Percentiles rank a stretch among this genome's conserved stretches.
These are phyloP conservation scores for Discostella stelligera DNA, from an alignment of 352 stramenopile genomes.

Conservation along the genomic window DNA sequence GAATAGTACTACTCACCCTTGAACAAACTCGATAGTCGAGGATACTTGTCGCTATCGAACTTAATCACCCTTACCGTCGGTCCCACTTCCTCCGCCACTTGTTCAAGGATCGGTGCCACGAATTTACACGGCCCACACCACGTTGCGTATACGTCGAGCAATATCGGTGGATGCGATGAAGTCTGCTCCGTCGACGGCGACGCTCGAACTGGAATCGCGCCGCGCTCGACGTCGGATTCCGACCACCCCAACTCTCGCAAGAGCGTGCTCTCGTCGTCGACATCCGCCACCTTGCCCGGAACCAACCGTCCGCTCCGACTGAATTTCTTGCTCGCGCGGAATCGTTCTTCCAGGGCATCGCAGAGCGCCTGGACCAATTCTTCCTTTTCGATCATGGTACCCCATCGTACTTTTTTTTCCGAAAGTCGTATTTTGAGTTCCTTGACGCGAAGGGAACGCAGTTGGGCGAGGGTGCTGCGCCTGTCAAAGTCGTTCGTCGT, in stretches of 20 bases:
- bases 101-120: slow-evolving; percentile 66
- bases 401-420: slow-evolving; percentile 65
- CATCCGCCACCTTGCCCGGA: slow-evolving; percentile 55
- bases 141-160: slow-evolving; percentile 80
- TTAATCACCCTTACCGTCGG: slow-evolving; percentile 67
- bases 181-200: not conserved
- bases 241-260: slow-evolving; percentile 55
- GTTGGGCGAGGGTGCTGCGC: slow-evolving; percentile 39
- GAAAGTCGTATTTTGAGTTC: slow-evolving; percentile 62
- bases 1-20: slow-evolving; percentile 12
- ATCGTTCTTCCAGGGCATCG: slow-evolving; percentile 46
- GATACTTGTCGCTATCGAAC: slow-evolving; percentile 76
- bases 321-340: slow-evolving; percentile 43
- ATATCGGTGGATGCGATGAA: slow-evolving; percentile 29
- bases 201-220: not conserved
- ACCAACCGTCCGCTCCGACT: slow-evolving; percentile 54
- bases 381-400: slow-evolving; percentile 76
- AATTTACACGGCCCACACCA: slow-evolving; percentile 82
- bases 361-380: slow-evolving; percentile 74
- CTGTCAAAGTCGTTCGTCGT: slow-evolving; percentile 30
- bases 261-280: slow-evolving; percentile 53
- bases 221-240: slow-evolving; percentile 18
- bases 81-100: slow-evolving; percentile 58
- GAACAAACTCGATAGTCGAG: slow-evolving; percentile 44
- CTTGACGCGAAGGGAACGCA: slow-evolving; percentile 57